A percentile compares a stretch with the other conserved stretches of the same genome.
Conservation (phyloP, 176 grass and related monocot genomes). For the Sorghum bicolor region DNA sequence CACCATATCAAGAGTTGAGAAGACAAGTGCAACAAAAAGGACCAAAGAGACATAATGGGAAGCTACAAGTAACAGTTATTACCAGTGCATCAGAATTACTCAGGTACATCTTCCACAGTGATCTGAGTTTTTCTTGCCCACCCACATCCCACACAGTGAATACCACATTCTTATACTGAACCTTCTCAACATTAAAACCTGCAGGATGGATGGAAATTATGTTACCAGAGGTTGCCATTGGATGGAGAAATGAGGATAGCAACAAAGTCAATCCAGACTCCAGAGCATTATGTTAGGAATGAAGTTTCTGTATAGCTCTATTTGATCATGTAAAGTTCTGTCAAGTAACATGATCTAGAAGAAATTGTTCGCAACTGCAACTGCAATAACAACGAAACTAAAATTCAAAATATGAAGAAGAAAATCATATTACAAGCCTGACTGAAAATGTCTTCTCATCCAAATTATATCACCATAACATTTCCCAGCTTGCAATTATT, state of each 20-base stretch:
- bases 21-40: neutral
- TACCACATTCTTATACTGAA: constrained; percentile 90
- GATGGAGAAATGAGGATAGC: neutral
- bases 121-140: constrained; percentile 89
- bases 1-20: constrained; percentile 1
- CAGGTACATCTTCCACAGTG: constrained; percentile 88
- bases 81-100: constrained; percentile 92
- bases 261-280: neutral
- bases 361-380: neutral
- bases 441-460: neutral
- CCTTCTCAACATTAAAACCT: constrained; percentile 97
- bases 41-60: constrained; percentile 1
- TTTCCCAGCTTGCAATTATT: neutral
- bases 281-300: neutral
- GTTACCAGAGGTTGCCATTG: neutral
- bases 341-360: constrained; percentile 5
- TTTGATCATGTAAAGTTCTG: neutral
- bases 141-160: constrained; percentile 97
- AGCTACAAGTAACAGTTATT: constrained; percentile 21
- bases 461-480: neutral
- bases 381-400: neutral
- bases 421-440: neutral
- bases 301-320: neutral
- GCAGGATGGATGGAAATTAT: neutral
- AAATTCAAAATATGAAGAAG: neutral